Base-by-base conservation (phyloP, 176 grass and related monocot species). In the Lolium rigidum region DNA sequence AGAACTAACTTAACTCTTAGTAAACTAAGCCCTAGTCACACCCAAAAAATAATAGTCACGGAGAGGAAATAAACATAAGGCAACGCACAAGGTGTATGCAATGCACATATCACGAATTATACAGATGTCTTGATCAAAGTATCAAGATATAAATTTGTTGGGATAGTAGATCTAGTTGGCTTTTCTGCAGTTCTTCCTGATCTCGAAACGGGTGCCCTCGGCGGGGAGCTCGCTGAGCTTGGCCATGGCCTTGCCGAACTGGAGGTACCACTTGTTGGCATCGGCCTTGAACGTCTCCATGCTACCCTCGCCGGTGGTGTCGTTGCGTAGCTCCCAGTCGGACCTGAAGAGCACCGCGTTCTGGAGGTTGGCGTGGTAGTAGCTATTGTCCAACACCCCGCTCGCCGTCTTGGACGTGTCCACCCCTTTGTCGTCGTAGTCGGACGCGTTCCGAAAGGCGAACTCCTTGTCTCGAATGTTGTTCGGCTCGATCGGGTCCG, bases 311-410 rank as follows among this genome's bases (percentile, higher is more conserved):
- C 85, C 80, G 35, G 20, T 4, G 1, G 16, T 6, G 49, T 70
- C 80, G 0, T 64, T 81, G 61, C 80, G 77, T 18, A 90, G 74
- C 28, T 43, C 82, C 80, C 80, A 78, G 64, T 94, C 89, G 0
- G 89, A 85, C 52, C 65, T 57, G 51, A 94, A 87, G 28, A 89
- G 56, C 15, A 74, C 89, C 81, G 28, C 57, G 64, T 84, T 82
- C 10, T 26, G 61, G 6, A 88, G 70, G 60, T 65, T 85, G 25
- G 76, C 86, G 62, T 59, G 60, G 54, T 86, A 91, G 76, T 91
- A 94, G 72, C 50, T 77, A 75, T 86, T 86, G 56, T 86, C 70
- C 21, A 94, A 66, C 16, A 3, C 1, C 54, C 55, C 72, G 3
- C 3, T 7, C 8, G 54, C 41, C 7, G 64, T 0, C 22, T 48